Base-by-base conservation (phyloP, 306 rosid species). In the Trifolium pratense region DNA sequence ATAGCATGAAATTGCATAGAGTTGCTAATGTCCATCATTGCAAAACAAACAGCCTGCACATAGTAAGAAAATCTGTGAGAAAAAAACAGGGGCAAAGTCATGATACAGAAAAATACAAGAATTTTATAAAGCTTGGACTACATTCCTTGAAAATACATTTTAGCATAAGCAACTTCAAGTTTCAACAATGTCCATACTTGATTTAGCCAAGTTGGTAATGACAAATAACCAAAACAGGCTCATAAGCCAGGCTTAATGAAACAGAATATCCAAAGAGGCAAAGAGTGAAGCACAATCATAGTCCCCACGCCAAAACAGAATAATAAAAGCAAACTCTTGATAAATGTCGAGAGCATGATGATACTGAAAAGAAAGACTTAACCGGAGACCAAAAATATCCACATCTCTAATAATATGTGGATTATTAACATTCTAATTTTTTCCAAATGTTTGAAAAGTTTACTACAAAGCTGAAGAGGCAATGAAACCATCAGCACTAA, bases 31-130 rank as follows among this genome's bases (percentile, higher is more conserved):
- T 79, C 81, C 89, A 85, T 81, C 73, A 93, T 70, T 76, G 86
- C 74, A 83, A 86, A 88, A 82, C 98, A 88, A 49, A 91, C 81
- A 76, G 85, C 94, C 98, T 93, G 78, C 75, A 79, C 18, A 78
- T 13, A 59, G 74, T 4, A 65, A 34, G 73, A 20, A 31, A 56
- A 80, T 62, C 36, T 75, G 53, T 72, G 46, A 46, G 75, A 40
- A 17, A 59, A 53, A 75, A 31, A 3, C 2, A 7, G 21, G 52
- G 66, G 32, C 42, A 71, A 48, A 68, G 53, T 76, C 42, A 49
- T 42, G 40, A 60, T 52, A 68, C 75, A 45, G 16, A 57, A 62
- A 73, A 61, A 48, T 32, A 55, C 37, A 73, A 43, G 15, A 75
- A 64, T 21, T 21, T 80, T 42, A 66, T 37, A 36, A 61, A 40